Conservation (phyloP, 345 rosid genomes). For the Raphanus raphanistrum region DNA sequence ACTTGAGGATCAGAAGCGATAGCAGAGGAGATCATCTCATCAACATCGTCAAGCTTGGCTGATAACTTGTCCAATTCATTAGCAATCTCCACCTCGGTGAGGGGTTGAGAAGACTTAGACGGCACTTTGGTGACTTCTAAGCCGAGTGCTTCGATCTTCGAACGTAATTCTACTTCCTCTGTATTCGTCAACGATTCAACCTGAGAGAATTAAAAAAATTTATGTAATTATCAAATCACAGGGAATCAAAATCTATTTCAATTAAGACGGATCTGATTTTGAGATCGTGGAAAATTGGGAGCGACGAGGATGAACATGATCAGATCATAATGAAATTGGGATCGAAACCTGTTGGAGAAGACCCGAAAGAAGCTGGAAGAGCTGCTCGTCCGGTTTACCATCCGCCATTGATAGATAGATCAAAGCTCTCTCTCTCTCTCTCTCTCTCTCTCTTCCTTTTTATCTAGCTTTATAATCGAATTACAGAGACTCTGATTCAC, state of each 20-base stretch:
- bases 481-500: background rate
- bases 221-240: background rate
- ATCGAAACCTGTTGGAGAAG: constrained; percentile 63
- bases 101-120: constrained; percentile 49
- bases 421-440: background rate
- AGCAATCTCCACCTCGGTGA: constrained; percentile 77
- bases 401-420: constrained; percentile 35
- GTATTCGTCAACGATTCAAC: constrained; percentile 75
- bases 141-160: constrained; percentile 87
- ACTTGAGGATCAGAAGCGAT: constrained; percentile 75
- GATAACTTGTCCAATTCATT: constrained; percentile 82
- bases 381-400: constrained; percentile 58
- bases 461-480: background rate
- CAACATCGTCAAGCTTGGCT: constrained; percentile 69
- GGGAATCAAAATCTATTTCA: background rate
- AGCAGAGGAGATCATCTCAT: constrained; percentile 80
- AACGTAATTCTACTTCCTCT: constrained; percentile 80
- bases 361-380: constrained; percentile 68
- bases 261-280: background rate
- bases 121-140: constrained; percentile 79
- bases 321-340: background rate
- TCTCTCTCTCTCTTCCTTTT: background rate
- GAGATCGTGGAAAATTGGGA: background rate
- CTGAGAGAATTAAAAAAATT: constrained; percentile 23
- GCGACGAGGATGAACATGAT: background rate